Conservation (phyloP, 2,329 filamentous ascomycete species). For the Coniochaeta ligniaria region DNA sequence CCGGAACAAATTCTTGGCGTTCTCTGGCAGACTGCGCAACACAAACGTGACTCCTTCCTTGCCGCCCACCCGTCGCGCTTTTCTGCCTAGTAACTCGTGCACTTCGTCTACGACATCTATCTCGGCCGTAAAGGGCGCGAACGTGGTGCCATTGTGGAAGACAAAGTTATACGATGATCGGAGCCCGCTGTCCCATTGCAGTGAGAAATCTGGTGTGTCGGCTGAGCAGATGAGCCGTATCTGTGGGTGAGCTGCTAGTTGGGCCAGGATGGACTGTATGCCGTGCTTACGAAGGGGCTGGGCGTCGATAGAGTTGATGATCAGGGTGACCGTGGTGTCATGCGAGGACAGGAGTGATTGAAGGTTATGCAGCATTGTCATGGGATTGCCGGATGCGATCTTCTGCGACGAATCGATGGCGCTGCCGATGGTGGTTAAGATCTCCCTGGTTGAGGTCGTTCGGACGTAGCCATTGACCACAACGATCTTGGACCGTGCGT, state of each 20-base stretch:
- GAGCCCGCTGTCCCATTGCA: constrained; percentile 86
- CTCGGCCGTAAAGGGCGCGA: constrained; percentile 64
- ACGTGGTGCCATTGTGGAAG: constrained; percentile 94
- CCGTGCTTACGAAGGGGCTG: constrained; percentile 63
- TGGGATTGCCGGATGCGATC: constrained; percentile 54
- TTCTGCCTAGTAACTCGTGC: constrained; percentile 77
- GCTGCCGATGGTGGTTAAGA: constrained; percentile 60
- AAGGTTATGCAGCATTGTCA: constrained; percentile 61
- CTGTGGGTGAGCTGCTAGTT: constrained; percentile 65
- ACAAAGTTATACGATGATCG: constrained; percentile 77
- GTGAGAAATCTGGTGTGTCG: constrained; percentile 79
- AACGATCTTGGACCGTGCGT: constrained; percentile 55
- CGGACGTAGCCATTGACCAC: constrained; percentile 80
- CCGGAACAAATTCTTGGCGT: constrained; percentile 80
- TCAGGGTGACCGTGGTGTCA: constrained; percentile 49
- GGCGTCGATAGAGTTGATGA: constrained; percentile 86
- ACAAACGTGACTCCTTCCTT: constrained; percentile 91
- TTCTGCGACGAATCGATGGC: constrained; percentile 48
- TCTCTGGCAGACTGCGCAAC: constrained; percentile 82
- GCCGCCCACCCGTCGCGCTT: constrained; percentile 71
- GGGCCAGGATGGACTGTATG: constrained; percentile 66
- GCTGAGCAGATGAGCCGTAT: constrained; percentile 73
- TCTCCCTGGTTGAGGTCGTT: constrained; percentile 58
- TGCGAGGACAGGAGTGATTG: constrained; percentile 51
- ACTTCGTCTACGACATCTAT: constrained; percentile 85